phyloP scores from a whole-genome alignment of 345 rosid species.

The Eucalyptus paniculata region DNA sequence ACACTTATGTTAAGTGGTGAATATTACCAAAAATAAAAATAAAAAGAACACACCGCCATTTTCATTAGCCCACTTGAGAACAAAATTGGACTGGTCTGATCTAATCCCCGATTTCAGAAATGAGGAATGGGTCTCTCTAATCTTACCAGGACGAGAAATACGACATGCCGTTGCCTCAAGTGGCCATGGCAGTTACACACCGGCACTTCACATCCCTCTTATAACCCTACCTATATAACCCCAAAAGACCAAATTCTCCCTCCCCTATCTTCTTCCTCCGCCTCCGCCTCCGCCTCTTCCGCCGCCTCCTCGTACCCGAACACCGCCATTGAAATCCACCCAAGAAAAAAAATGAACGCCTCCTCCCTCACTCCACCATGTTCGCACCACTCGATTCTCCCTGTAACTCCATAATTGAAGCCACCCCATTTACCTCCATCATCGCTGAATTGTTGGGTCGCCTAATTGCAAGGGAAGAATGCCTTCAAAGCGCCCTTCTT shows the following conservation, averaged over 20 bases:
- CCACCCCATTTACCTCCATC: not conserved
- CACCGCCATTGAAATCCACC: not conserved
- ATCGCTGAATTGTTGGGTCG: not conserved
- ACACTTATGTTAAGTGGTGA: no score
- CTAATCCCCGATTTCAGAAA: fast-evolving
- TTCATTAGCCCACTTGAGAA: no score
- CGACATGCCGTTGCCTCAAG: not conserved
- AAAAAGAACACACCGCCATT: no score
- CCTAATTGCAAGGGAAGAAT: not conserved
- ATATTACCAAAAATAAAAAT: no score
- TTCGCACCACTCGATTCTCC: not conserved
- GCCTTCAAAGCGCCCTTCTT: not conserved
- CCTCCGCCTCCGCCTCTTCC: not conserved
- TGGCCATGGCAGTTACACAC: not conserved
- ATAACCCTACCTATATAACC: not conserved
- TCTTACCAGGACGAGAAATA: not conserved
- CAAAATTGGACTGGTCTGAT: no score
- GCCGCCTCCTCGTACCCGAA: not conserved
- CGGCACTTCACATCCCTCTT: not conserved
- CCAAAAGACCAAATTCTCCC: not conserved
- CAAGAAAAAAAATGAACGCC: not conserved
- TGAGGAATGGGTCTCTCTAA: no score
- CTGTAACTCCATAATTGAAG: not conserved
- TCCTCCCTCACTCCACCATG: not conserved
- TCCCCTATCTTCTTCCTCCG: not conserved